Base-by-base conservation (phyloP, 768 basidiomycete species). In the Lactarius hatsudake region DNA sequence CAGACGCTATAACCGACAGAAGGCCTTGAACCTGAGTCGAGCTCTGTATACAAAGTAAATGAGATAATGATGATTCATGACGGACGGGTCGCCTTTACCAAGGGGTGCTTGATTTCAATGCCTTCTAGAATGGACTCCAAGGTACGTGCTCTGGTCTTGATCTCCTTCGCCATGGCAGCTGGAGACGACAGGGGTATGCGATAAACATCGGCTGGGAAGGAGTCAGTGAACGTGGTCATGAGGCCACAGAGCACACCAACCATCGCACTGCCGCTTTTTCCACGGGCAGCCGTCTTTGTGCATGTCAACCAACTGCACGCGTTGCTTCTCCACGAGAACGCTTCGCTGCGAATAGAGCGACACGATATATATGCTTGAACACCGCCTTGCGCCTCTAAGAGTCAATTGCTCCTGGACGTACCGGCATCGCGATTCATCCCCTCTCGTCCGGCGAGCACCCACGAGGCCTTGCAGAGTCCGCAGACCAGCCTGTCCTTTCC, bases 221-320 rank as follows among this genome's bases (percentile, higher is more conserved):
- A 1, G 38, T 71, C 56, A 67, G 66, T 15, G n/a, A 45, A 5
- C 36, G 9, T 3, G 12, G 6, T 2, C 26, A 42, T 18, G 30
- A 20, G 45, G 15, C 51, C 20, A 34, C n/a, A 12, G 4, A n/a
- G 18, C 15, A 40, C 30, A 75, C 86, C 68, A 72, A 94, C 92
- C 78, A 75, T 93, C 90, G 71, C 92, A 93, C 74, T 94, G 93
- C 64, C 85, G 83, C 59, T 82, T 79, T 75, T 85, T 90, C 93
- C 93, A 94, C 3, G 93, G 92, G 73, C 93, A 94, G 0, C 90
- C 89, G 55, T 86, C 81, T 75, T 93, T 93, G 74, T 94, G 93
- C 73, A 83, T 82, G 5, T 84, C 83, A 1, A 93, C 84, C 5
- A 94, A 77, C 53, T 84, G 84, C 4, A 72, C 68, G 17, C 83